These are phyloP conservation scores for Hyaloperonospora brassicae DNA, from an alignment of 352 stramenopile species.

Conservation along the genomic window DNA sequence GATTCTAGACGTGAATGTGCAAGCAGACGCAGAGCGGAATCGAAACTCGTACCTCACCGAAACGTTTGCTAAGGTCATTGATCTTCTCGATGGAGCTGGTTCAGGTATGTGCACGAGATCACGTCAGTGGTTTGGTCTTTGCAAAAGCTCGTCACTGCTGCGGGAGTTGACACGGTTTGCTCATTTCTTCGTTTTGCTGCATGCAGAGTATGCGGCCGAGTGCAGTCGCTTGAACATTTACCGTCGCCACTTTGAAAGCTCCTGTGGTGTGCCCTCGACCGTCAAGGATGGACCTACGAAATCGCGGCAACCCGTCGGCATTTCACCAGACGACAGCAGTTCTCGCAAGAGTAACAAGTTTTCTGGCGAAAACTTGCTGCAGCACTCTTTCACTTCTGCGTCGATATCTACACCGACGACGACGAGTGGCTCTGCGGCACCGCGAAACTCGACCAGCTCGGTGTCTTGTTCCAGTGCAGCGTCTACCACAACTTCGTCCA, in stretches of 20 bases:
- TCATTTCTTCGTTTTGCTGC: constrained; percentile 1
- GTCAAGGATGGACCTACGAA: constrained; percentile 31
- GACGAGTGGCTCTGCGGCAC: constrained; percentile 8
- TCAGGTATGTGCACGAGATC: constrained; percentile 26
- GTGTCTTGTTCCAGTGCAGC: constrained; percentile 8
- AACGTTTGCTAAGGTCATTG: constrained; percentile 52
- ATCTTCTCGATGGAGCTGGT: constrained; percentile 54
- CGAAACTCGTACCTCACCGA: constrained; percentile 58
- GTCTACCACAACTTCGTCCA: constrained; percentile 15
- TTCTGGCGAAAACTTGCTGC: constrained; percentile 8
- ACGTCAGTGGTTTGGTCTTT: neutral
- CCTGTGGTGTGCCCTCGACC: constrained; percentile 51
- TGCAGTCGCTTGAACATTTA: constrained; percentile 75
- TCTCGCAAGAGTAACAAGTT: constrained; percentile 10
- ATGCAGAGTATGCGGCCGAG: constrained; percentile 53
- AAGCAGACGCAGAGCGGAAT: constrained; percentile 53
- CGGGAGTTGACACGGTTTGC: constrained; percentile 1
- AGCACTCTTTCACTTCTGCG: constrained; percentile 21
- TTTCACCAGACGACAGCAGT: constrained; percentile 9
- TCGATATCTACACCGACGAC: constrained; percentile 14
- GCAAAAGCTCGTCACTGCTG: neutral
- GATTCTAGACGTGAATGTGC: constrained; percentile 66
- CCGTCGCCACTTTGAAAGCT: constrained; percentile 69
- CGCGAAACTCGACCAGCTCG: constrained; percentile 14
- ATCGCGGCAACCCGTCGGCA: constrained; percentile 11